Conservation (phyloP, 1,284 basidiomycete genomes). For the Irpex sp. region DNA sequence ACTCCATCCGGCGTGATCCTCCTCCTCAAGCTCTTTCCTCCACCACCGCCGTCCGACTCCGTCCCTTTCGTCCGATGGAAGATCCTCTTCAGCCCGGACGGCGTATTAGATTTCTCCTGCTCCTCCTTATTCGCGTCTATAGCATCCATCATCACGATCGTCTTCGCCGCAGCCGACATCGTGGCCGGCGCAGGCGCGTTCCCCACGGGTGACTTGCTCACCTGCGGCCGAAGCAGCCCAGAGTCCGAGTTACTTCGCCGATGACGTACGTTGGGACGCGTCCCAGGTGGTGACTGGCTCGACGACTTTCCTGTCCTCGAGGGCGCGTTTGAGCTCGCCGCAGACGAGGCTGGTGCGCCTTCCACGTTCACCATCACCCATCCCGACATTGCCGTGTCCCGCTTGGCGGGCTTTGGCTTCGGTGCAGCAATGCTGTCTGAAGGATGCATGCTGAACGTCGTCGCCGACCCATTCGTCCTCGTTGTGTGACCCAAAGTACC, state of each 20-base stretch:
- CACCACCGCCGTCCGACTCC: constrained; percentile 10
- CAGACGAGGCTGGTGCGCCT: constrained; percentile 19
- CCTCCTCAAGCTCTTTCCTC: constrained; percentile 4
- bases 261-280: constrained; percentile 13
- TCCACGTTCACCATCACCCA: constrained; percentile 70
- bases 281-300: constrained; percentile 9
- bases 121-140: constrained; percentile 43
- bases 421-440: not conserved
- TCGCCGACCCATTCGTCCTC: not conserved
- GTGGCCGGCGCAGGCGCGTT: constrained; percentile 17
- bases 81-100: constrained; percentile 23
- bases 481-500: not conserved
- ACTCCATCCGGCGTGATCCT: constrained; percentile 5
- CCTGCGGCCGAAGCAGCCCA: constrained; percentile 14
- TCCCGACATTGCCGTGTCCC: constrained; percentile 32
- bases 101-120: constrained; percentile 21
- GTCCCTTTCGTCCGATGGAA: constrained; percentile 16
- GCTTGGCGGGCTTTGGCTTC: constrained; percentile 11
- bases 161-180: constrained; percentile 50
- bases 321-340: not conserved
- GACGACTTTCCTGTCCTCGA: constrained; percentile 9
- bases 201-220: constrained; percentile 10
- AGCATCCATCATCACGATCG: constrained; percentile 57
- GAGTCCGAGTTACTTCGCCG: constrained; percentile 26
- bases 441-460: not conserved